Evolutionary conservation across 176 grass and related monocot species (phyloP), one percentile per base, ranked within the genome.

Genomic region (Musa troglodytarum): DNA sequence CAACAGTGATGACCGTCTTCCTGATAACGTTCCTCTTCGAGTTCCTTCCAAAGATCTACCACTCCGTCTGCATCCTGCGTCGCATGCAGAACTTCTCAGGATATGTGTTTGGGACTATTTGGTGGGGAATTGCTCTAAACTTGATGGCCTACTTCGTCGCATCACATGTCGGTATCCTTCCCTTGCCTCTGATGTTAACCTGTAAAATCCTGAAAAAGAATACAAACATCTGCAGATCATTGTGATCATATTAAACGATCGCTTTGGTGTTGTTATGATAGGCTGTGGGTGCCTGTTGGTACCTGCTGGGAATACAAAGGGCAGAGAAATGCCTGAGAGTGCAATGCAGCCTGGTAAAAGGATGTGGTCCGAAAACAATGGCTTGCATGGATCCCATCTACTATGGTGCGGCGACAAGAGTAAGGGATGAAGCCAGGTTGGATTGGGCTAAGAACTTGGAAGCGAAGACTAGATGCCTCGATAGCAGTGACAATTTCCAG

Each of bases 121-220:
- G 94, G 94, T 88, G 94, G 86, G 90, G 94, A 52, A 91, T 98
- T 62, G 82, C 63, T 23, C 86, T 98, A 25, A 98, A 98, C 72
- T 83, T 98, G 82, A 98, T 98, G 82, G 94, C 86, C 15, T 98
- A 98, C 86, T 98, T 93, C 82, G 90, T 93, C 23, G 94, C 90
- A 3, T 83, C 94, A 10, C 88, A 98, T 25, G 92, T 92, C 25
- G 85, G 84, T 82, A 21, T n/a, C 12, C 34, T 43, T 43, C 34
- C 34, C 34, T 43, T 43, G 6, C 34, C 4, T 72, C 8, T 51
- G 10, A 28, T 43, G 6, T 5, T 43, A 43, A 43, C 34, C 34
- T 34, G 29, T 34, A 4, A 34, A 34, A 34, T 26, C 25, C 25
- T 28, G 3, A 34, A 34, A 34, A 34, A 3, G 4, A 34, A 5